These are phyloP conservation scores for Penicillium alfredii DNA, from an alignment of 495 filamentous ascomycete species.

Conservation along the genomic window DNA sequence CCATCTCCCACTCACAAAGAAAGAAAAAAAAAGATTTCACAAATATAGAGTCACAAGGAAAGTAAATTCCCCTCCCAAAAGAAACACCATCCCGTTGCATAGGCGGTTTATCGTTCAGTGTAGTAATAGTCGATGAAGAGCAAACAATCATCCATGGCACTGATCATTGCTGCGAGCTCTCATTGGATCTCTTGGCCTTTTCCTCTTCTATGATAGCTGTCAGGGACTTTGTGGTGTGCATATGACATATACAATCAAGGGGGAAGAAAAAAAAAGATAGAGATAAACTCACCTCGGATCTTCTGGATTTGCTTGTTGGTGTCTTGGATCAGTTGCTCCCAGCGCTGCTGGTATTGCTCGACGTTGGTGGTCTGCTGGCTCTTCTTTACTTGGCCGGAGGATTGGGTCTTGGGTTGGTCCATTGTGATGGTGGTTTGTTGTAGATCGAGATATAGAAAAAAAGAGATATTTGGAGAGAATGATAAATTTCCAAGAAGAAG, in stretches of 20 bases:
- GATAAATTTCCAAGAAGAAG: slow-evolving; percentile 2
- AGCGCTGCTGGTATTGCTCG: slow-evolving; percentile 20
- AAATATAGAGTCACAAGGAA: no score
- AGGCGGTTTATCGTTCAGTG: no score
- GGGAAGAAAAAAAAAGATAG: no score
- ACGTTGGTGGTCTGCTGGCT: slow-evolving; percentile 7
- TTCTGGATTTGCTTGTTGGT: slow-evolving; percentile 20
- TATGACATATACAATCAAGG: slow-evolving; percentile 15
- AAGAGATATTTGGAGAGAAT: neutral
- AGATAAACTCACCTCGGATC: slow-evolving; percentile 18
- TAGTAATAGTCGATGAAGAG: no score
- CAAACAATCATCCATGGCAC: no score
- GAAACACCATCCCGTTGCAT: no score
- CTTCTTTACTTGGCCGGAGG: slow-evolving; percentile 1
- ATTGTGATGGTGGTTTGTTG: neutral
- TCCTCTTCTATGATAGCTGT: slow-evolving; percentile 18
- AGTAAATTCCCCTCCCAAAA: no score
- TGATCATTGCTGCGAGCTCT: no score
- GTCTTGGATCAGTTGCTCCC: slow-evolving; percentile 23
- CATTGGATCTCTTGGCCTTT: neutral
- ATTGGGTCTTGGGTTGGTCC: slow-evolving; percentile 14
- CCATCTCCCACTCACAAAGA: no score
- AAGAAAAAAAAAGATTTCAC: no score
- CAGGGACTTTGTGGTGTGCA: slow-evolving; percentile 13
- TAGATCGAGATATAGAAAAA: slow-evolving; percentile 1